Evolutionary conservation across 2,329 filamentous ascomycete genomes (phyloP).

Genomic region (Aspergillus tanneri): DNA sequence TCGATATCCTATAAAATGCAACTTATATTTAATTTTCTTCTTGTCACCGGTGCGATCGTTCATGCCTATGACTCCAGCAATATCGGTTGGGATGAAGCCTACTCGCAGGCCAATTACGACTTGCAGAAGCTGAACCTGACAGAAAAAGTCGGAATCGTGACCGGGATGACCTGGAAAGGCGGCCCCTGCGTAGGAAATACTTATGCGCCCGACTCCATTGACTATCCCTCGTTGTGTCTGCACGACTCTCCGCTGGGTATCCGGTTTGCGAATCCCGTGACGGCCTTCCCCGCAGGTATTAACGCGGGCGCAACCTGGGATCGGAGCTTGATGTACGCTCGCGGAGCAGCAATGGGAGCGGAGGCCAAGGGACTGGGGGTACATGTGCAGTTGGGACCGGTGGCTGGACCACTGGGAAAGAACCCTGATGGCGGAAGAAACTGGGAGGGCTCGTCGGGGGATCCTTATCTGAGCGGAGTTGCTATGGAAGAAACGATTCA

Average conservation of each 20-base stretch:
- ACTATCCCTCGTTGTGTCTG: conserved; percentile 34
- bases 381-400: conserved; percentile 44
- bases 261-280: conserved; percentile 45
- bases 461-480: conserved; percentile 44
- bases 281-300: conserved; percentile 44
- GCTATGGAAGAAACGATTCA: conserved; percentile 41
- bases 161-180: conserved; percentile 29
- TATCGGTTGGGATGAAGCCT: conserved; percentile 18
- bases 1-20: too few species aligned
- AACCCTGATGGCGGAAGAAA: conserved; percentile 44
- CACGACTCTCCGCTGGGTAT: conserved; percentile 39
- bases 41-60: too few species aligned
- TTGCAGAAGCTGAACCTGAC: conserved; percentile 16
- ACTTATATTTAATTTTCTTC: too few species aligned
- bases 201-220: conserved; percentile 26
- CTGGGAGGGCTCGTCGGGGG: conserved; percentile 45
- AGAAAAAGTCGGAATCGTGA: conserved; percentile 32
- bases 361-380: conserved; percentile 42
- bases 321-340: conserved; percentile 51
- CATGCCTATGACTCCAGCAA: too few species aligned
- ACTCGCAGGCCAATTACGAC: conserved; percentile 12
- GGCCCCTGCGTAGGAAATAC: conserved; percentile 37
- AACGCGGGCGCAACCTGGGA: conserved; percentile 54
- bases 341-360: conserved; percentile 55
- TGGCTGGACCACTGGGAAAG: conserved; percentile 43